Evolutionary conservation across 768 basidiomycete species (phyloP), one percentile per base, ranked within the genome.

Genomic region (Xerocomellus dryophilus): DNA sequence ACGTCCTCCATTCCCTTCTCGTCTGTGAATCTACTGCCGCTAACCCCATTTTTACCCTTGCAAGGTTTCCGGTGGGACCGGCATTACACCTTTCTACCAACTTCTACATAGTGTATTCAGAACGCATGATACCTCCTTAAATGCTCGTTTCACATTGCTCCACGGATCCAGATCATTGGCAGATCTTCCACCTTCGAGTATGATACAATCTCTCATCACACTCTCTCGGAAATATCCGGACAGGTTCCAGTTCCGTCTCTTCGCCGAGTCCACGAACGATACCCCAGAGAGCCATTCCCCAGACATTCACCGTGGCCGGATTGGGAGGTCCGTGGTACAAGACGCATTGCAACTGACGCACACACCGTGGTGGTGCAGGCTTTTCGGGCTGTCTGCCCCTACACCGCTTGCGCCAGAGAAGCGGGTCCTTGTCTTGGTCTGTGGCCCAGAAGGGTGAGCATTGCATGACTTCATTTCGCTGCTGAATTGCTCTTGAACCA

Each of bases 31-130:
- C 10, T 34, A 15, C 47, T 51, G 31, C 7, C 32, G 14, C 47
- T 51, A 35, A 57, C 31, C 39, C 39, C n/a, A 9, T 9, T 35
- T 43, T 27, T 21, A n/a, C 14, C 10, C n/a, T 38, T 15, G n/a
- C 42, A 54, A 93, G 91, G 84, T 93, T 50, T 92, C 90, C 41
- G 91, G 91, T 35, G 91, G 91, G 25, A 93, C 91, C 5, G 91
- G 92, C 27, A 85, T 93, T 45, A 86, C 91, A 15, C 92, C 91
- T 4, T 93, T 93, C 66, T 83, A 83, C 62, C 91, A 93, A 64
- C 75, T 93, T 18, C 74, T 92, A 53, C 78, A 86, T 61, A 71
- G 71, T 7, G 62, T 80, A 14, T 81, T 90, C 40, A 71, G 63
- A 27, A 38, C 71, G 18, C 53, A 56, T 38, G 43, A 61, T 58